phyloP scores from a whole-genome alignment of 768 basidiomycete species.

The Suillus subaureus region DNA sequence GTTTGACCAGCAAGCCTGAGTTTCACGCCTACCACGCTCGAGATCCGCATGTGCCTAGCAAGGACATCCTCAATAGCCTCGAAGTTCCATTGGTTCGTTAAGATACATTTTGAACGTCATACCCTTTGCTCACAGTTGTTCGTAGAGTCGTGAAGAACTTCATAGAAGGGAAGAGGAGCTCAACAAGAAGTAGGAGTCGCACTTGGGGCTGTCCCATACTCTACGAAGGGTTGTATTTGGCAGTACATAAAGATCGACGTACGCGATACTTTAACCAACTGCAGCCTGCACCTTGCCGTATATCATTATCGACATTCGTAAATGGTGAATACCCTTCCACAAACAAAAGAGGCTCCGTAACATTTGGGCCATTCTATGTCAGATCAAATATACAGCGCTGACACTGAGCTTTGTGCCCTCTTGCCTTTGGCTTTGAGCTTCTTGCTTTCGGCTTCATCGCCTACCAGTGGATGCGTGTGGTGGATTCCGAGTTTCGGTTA shows the following conservation, averaged over 20 bases:
- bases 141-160: conserved; percentile 55
- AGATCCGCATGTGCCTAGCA: conserved; percentile 52
- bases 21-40: conserved; percentile 50
- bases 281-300: neutral
- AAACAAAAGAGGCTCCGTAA: too few species aligned
- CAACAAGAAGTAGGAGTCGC: conserved; percentile 35
- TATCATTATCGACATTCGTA: neutral
- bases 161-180: conserved; percentile 47
- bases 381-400: neutral
- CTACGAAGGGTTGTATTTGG: neutral
- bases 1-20: conserved; percentile 41
- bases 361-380: neutral
- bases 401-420: too few species aligned
- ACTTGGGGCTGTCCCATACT: neutral
- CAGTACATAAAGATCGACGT: neutral
- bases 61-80: conserved; percentile 45
- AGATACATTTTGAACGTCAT: neutral
- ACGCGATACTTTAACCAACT: neutral
- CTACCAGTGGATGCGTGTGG: too few species aligned
- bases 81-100: conserved; percentile 49
- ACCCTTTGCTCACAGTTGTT: neutral
- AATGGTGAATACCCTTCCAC: neutral
- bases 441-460: too few species aligned
- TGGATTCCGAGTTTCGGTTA: too few species aligned
- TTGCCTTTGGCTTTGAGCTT: too few species aligned